Evolutionary conservation across 345 rosid species (phyloP).

Genomic region (Arabidopsis suecica): DNA sequence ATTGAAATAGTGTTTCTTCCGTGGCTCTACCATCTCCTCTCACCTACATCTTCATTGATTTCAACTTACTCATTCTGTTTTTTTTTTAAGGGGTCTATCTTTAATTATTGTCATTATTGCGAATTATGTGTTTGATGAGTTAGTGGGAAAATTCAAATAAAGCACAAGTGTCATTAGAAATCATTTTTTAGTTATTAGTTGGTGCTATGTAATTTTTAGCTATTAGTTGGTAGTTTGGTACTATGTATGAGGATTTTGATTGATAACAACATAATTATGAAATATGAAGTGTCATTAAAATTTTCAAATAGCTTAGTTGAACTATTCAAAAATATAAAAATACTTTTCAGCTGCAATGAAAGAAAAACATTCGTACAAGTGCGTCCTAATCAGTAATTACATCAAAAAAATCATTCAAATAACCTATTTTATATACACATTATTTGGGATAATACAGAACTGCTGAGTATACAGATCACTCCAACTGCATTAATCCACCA

Average conservation of each 20-base stretch:
- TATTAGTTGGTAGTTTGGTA: background rate
- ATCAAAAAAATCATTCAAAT: no score
- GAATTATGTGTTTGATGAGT: conserved; percentile 29
- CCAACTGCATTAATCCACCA: conserved; percentile 18
- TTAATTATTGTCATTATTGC: conserved; percentile 41
- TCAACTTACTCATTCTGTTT: conserved; percentile 44
- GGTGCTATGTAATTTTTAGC: background rate
- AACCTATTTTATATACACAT: no score
- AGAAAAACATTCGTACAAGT: background rate
- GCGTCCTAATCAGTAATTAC: background rate
- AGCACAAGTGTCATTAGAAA: background rate
- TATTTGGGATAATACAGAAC: no score
- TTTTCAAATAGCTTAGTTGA: background rate
- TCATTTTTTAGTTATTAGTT: background rate
- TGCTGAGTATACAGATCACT: background rate
- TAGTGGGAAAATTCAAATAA: conserved; percentile 12
- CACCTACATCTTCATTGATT: conserved; percentile 38
- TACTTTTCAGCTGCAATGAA: conserved; percentile 1
- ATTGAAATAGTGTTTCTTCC: conserved; percentile 23
- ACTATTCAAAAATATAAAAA: background rate
- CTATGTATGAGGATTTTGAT: background rate
- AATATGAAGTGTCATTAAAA: background rate
- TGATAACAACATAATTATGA: background rate
- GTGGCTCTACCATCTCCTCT: conserved; percentile 44
- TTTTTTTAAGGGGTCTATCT: conserved; percentile 15